Evolutionary conservation across 805 yeast species (phyloP), one percentile per base, ranked within the genome.

Genomic region (Yamadazyma sp.): DNA sequence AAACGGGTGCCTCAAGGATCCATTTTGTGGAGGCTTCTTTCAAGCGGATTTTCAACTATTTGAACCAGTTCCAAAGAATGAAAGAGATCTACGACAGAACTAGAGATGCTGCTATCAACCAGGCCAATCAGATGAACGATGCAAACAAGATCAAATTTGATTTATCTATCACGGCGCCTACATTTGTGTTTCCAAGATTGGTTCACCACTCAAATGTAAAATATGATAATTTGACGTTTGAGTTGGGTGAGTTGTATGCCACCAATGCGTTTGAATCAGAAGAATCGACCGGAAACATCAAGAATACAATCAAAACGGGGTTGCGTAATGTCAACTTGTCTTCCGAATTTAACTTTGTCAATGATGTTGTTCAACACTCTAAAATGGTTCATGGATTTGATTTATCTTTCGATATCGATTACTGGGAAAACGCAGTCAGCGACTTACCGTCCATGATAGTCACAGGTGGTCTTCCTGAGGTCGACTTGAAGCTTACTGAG

Each of bases 31-130:
- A 91, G 50, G 84, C 80, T 42, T 84, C 97, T 0, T 72, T 89
- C 41, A 71, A 80, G 22, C 75, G 81, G 46, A 73, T 95, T 8
- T 52, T 83, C 20, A 68, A 73, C 8, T 91, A 79, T 50, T 64
- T 88, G 50, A 77, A 77, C 46, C 84, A 83, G 48, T 85, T 95
- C 52, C 82, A 79, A 41, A 75, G 75, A 48, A 87, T 91, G 95
- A 93, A 93, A 59, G 77, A 76, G 3, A 70, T 90, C n/a, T 95
- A 85, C 58, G 99, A 93, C 52, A 67, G 75, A 14, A 95, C 98
- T 0, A 75, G 98, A 41, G 87, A 83, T 51, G 86, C 89, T 8
- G 96, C 98, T 0, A 75, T 88, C 48, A 77, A 83, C 48, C 95
- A 86, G 56, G 93, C 93, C 0, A 78, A 68, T 29, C 80, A 78